Base-by-base conservation (phyloP, 441 rosid genomes). In the Adansonia gregorii region DNA sequence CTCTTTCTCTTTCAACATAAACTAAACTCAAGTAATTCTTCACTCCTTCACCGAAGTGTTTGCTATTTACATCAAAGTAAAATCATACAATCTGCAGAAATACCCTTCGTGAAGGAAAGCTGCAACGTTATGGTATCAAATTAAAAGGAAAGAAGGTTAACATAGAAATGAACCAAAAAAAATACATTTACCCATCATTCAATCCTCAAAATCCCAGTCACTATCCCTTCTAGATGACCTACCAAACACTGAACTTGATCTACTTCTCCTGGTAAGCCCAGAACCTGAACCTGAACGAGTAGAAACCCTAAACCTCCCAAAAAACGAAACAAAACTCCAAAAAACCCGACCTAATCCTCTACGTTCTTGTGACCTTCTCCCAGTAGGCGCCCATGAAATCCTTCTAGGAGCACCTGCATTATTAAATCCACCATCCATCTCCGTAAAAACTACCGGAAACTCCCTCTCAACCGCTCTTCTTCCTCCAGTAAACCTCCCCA, bases 401-500 rank as follows among this genome's bases (percentile, higher is more conserved):
- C 89, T 81, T 81, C 89, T 81, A 0, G 90, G 90, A 20, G 77
- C 83, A 49, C 90, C 82, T 0, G 77, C 75, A 43, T 56, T 76
- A 63, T 81, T 86, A 43, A 90, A 88, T 35, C 91, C 90, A 24
- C 93, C 91, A 65, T 90, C 91, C 88, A 88, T 85, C 75, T 89
- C 93, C 0, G 93, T 89, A 52, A 84, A 89, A 14, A 89, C 91
- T 5, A 83, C 85, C 0, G 93, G 93, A 6, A 87, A 76, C 68
- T 88, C 90, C 78, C 88, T 79, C 68, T 85, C 90, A 0, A 85
- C 80, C 0, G 86, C 87, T 76, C 88, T 83, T 63, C 81, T 84
- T 10, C 87, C 87, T 5, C 89, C 87, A 11, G 83, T 69, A 73
- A 89, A 89, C 85, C 93, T 83, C 77, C 93, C 91, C 4, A 89